Evolutionary conservation across 306 rosid genomes (phyloP), one percentile per base, ranked within the genome.

Genomic region (Vigna reflexopilosa): DNA sequence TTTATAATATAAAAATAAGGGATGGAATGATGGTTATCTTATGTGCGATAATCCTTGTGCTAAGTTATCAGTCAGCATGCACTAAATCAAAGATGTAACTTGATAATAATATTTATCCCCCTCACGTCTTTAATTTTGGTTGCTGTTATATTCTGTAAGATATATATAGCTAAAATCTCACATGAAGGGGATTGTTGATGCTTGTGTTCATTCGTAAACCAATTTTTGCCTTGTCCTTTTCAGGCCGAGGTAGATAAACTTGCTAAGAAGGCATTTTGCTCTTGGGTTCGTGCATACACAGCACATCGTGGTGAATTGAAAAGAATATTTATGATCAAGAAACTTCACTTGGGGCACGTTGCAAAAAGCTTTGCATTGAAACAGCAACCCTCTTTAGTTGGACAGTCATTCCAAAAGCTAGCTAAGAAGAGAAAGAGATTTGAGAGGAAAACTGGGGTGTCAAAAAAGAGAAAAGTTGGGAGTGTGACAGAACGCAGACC

Each of bases 271-370:
- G 93, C 92, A 71, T 94, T 90, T 77, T 92, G 97, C 89, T 94
- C 95, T 20, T 92, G 98, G 98, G 90, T 92, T 68, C 92, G 97
- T 6, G 97, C 98, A 54, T 94, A 92, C 86, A 83, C 97, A 13
- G 96, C 98, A 14, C 94, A 94, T 73, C 94, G 95, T 0, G 97
- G 98, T 11, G 97, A 89, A 48, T 88, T 92, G 78, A 94, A 94
- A 80, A 86, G 79, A 85, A 88, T 94, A 52, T 94, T 94, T 77
- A 88, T 92, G 90, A 88, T 91, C 77, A 94, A 90, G 91, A 94
- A 92, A 76, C 97, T 92, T 77, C 98, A 94, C 84, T 87, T 94
- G 52, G 98, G 98, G 64, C 98, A 94, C 15, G 98, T 92, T 2
- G 95, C 97, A 3, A 94, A 92, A 80, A 90, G 95, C 88, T 94